Evolutionary conservation across 2,329 filamentous ascomycete species (phyloP).

Genomic region (Fusarium oxysporum): DNA sequence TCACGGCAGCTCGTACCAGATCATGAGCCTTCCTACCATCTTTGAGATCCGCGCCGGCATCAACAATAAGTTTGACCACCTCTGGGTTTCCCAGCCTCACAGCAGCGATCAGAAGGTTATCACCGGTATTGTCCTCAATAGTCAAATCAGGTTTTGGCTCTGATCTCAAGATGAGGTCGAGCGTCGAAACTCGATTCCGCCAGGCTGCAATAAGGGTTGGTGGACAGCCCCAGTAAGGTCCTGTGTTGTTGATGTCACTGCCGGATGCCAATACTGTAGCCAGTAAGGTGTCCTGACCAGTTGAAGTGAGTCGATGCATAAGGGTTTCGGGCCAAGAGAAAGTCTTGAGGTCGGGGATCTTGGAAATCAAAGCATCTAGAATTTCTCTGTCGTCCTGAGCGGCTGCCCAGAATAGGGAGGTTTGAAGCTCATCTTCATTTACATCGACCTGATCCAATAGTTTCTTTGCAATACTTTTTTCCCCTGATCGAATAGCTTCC

Average conservation of each 20-base stretch:
- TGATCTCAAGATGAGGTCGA: not conserved
- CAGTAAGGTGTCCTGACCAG: not conserved
- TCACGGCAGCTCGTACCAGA: not conserved
- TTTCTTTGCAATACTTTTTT: not conserved
- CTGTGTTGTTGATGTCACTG: not conserved
- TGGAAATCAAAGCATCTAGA: not conserved
- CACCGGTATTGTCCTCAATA: not conserved
- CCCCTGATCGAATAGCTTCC: not conserved
- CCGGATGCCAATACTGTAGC: not conserved
- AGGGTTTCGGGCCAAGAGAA: not conserved
- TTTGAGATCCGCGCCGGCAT: not conserved
- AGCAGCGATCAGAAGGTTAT: not conserved
- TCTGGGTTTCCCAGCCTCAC: not conserved
- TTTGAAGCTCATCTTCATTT: not conserved
- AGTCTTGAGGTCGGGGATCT: not conserved
- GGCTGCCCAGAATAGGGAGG: not conserved
- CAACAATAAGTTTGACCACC: not conserved
- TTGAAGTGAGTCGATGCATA: not conserved
- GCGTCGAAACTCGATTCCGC: not conserved
- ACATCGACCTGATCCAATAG: not conserved
- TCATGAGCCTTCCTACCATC: not conserved
- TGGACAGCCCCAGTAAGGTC: not conserved
- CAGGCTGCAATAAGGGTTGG: not conserved
- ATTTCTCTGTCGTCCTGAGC: not conserved
- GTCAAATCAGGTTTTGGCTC: not conserved